These are phyloP conservation scores for Candida sanyiensis DNA, from an alignment of 805 yeast genomes.

Conservation along the genomic window DNA sequence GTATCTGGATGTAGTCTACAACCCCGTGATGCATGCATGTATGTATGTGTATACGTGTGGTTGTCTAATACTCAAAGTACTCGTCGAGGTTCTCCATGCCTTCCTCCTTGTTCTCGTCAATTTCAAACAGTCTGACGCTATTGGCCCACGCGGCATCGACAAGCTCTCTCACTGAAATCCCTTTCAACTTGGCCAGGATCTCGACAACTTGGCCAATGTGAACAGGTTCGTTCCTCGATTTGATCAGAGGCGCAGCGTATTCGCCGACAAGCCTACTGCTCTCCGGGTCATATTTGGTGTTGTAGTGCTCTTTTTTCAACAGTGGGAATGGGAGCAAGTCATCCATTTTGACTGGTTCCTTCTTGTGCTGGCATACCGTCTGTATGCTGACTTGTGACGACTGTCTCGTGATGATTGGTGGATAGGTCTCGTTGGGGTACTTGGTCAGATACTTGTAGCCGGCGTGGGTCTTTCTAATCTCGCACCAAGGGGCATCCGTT, in stretches of 20 bases:
- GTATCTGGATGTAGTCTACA: no score
- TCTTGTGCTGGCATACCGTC: slow-evolving; percentile 8
- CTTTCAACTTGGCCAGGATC: slow-evolving; percentile 49
- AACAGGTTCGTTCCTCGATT: slow-evolving; percentile 91
- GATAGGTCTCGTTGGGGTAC: slow-evolving; percentile 55
- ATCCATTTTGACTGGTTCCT: slow-evolving; percentile 31
- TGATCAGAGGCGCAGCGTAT: slow-evolving; percentile 43
- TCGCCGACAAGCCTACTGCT: slow-evolving; percentile 28
- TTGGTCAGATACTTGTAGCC: slow-evolving; percentile 51
- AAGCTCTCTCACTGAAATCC: slow-evolving; percentile 37
- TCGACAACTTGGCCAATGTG: slow-evolving; percentile 75
- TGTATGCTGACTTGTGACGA: slow-evolving; percentile 13
- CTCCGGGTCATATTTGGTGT: slow-evolving; percentile 27
- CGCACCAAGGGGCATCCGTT: slow-evolving; percentile 99
- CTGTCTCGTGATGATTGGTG: slow-evolving; percentile 27
- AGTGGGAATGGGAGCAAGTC: slow-evolving; percentile 55
- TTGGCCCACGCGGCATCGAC: slow-evolving; percentile 48
- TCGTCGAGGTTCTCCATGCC: slow-evolving; percentile 3
- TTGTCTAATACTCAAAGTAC: slow-evolving; percentile 5
- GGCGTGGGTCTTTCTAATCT: slow-evolving; percentile 77
- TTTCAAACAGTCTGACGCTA: slow-evolving; percentile 40
- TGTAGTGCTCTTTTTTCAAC: slow-evolving; percentile 58
- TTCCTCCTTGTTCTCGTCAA: slow-evolving; percentile 20
- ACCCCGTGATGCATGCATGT: background rate
- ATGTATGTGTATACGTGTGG: background rate